Percentiles rank a stretch among this genome's conserved stretches.
phyloP scores from a whole-genome alignment of 768 basidiomycete species.

The Tubosaeta brunneosetosa region DNA sequence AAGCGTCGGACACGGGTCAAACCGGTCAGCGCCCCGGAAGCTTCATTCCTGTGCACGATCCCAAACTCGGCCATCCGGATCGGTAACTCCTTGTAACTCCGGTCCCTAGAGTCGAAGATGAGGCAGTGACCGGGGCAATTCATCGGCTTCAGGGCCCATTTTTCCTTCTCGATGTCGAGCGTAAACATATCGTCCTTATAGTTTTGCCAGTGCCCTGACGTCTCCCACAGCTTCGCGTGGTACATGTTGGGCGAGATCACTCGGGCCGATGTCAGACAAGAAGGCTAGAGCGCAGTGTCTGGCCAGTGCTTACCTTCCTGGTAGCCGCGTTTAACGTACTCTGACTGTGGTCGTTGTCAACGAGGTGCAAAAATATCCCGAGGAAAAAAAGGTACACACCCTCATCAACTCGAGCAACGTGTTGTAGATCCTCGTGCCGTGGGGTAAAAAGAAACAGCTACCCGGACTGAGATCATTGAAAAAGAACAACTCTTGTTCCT shows the following conservation, averaged over 20 bases:
- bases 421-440: slow-evolving; percentile 97
- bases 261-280: slow-evolving; percentile 27
- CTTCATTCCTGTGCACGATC: slow-evolving; percentile 94
- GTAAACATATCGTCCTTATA: slow-evolving; percentile 98
- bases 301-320: slow-evolving; percentile 63
- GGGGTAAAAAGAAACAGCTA: slow-evolving; percentile 93
- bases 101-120: slow-evolving; percentile 91
- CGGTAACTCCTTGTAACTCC: slow-evolving; percentile 92
- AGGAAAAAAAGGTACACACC: slow-evolving; percentile 42
- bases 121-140: slow-evolving; percentile 98
- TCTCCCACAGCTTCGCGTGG: slow-evolving; percentile 95
- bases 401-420: slow-evolving; percentile 86
- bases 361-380: slow-evolving; percentile 1
- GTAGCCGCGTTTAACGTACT: slow-evolving; percentile 95
- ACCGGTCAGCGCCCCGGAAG: slow-evolving; percentile 89
- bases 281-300: neutral
- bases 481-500: slow-evolving; percentile 98
- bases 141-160: slow-evolving; percentile 97
- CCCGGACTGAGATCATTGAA: slow-evolving; percentile 97
- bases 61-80: slow-evolving; percentile 99
- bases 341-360: slow-evolving; percentile 45
- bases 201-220: slow-evolving; percentile 96
- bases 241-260: slow-evolving; percentile 99
- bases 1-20: slow-evolving; percentile 91
- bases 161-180: slow-evolving; percentile 92